These are phyloP conservation scores for Ogataea nitratoaversa DNA, from an alignment of 805 yeast genomes.

Conservation along the genomic window DNA sequence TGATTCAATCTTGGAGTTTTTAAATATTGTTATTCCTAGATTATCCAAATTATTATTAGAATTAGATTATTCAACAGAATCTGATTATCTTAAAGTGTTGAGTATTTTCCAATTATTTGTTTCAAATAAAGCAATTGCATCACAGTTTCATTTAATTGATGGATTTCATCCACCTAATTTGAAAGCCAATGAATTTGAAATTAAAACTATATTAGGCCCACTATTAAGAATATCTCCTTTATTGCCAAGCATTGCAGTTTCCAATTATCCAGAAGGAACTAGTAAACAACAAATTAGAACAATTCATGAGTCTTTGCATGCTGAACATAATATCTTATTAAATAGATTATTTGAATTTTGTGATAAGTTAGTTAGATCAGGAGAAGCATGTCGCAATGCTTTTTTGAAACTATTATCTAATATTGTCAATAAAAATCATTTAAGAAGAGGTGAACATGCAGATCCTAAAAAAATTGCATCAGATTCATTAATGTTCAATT, in stretches of 20 bases:
- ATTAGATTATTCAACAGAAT: conserved; percentile 42
- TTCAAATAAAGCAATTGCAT: conserved; percentile 57
- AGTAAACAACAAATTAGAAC: conserved; percentile 42
- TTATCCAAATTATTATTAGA: conserved; percentile 35
- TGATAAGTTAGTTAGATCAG: conserved; percentile 73
- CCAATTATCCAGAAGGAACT: conserved; percentile 37
- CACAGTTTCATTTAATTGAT: conserved; percentile 51
- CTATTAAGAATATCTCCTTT: conserved; percentile 73
- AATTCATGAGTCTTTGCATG: conserved; percentile 56
- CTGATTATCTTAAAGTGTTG: conserved; percentile 49
- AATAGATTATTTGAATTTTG: conserved; percentile 65
- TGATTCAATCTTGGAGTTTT: conserved; percentile 57
- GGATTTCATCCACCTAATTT: conserved; percentile 46
- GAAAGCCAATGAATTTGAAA: conserved; percentile 53
- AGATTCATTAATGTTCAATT: conserved; percentile 79
- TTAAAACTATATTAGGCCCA: conserved; percentile 69
- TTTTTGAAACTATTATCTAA: conserved; percentile 67
- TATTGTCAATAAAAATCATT: conserved; percentile 76
- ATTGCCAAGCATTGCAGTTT: conserved; percentile 43
- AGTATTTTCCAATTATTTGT: conserved; percentile 56
- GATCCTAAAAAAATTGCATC: conserved; percentile 61
- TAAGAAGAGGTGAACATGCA: conserved; percentile 83
- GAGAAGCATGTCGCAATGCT: conserved; percentile 56
- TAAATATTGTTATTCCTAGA: conserved; percentile 47
- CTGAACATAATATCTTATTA: conserved; percentile 55